Evolutionary conservation across 805 yeast genomes (phyloP).

Genomic region (Candida sanyiensis): DNA sequence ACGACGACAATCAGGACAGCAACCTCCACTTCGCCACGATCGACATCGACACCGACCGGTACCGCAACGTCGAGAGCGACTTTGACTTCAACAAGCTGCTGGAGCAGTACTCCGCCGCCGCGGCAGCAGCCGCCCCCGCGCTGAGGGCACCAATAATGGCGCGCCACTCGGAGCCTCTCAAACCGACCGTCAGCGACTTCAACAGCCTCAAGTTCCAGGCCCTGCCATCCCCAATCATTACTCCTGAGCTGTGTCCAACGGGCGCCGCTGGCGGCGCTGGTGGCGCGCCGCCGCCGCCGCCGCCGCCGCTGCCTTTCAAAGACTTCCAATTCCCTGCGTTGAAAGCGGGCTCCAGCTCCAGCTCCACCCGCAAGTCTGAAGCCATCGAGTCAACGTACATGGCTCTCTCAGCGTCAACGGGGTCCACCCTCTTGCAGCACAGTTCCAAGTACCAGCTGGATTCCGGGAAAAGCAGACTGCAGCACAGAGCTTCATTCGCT

Average conservation of each 20-base stretch:
- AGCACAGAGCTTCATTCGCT: background rate
- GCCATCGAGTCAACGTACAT: background rate
- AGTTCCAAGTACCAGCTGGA: background rate
- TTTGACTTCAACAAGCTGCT: conserved; percentile 38
- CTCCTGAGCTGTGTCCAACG: conserved; percentile 24
- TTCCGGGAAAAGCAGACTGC: background rate
- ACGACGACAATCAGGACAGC: conserved; percentile 23
- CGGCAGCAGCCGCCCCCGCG: background rate
- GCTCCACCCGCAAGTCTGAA: background rate
- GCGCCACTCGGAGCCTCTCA: conserved; percentile 8
- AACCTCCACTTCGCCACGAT: conserved; percentile 45
- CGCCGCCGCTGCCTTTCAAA: too few relatives aligned
- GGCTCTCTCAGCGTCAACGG: background rate
- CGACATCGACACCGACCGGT: conserved; percentile 53
- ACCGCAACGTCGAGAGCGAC: conserved; percentile 53
- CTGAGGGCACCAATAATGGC: background rate
- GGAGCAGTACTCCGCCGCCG: conserved; percentile 12
- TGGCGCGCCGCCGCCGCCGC: too few relatives aligned
- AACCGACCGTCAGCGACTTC: conserved; percentile 2
- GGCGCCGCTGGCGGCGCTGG: background rate
- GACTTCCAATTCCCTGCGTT: conserved; percentile 20
- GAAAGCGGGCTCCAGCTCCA: background rate
- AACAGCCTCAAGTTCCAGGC: conserved; percentile 13
- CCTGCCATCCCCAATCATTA: conserved; percentile 25
- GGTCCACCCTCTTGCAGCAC: background rate